A percentile compares a stretch with the other conserved stretches of the same genome.
Conservation (phyloP, 192 early-diverging fungal species). For the Polychytrium aggregatum region DNA sequence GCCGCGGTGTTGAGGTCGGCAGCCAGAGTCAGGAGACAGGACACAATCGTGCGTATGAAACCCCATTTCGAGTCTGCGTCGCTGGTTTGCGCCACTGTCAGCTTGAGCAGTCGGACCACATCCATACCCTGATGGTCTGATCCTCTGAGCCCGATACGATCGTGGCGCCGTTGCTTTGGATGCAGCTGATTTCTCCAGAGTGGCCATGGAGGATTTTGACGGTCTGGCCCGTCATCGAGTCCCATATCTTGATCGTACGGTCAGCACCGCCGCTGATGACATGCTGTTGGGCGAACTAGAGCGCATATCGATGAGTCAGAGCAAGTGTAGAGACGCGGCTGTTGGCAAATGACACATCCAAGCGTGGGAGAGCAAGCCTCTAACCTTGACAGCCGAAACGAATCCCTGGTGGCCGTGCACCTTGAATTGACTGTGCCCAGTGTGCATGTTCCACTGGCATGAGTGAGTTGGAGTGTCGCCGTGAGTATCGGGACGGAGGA, state of each 20-base stretch:
- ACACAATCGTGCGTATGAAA: too few relatives aligned
- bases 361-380: too few relatives aligned
- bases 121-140: conserved; percentile 19
- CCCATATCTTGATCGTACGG: conserved; percentile 27
- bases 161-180: conserved; percentile 12
- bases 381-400: conserved; percentile 30
- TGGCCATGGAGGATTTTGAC: conserved; percentile 20
- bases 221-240: conserved; percentile 13
- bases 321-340: neutral
- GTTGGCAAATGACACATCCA: too few relatives aligned
- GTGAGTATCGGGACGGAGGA: too few relatives aligned
- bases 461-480: too few relatives aligned
- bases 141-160: conserved; percentile 32
- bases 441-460: conserved; percentile 25
- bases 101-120: too few relatives aligned
- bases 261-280: conserved; percentile 33
- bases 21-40: too few relatives aligned
- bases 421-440: conserved; percentile 11
- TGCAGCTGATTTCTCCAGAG: conserved; percentile 18
- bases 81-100: too few relatives aligned
- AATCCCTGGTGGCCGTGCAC: conserved; percentile 24
- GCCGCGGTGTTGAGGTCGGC: conserved; percentile 15
- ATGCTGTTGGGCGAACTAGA: conserved; percentile 10
- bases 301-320: too few relatives aligned
- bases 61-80: too few relatives aligned